Evolutionary conservation across 176 grass and related monocot species (phyloP).

Genomic region (Lolium perenne): DNA sequence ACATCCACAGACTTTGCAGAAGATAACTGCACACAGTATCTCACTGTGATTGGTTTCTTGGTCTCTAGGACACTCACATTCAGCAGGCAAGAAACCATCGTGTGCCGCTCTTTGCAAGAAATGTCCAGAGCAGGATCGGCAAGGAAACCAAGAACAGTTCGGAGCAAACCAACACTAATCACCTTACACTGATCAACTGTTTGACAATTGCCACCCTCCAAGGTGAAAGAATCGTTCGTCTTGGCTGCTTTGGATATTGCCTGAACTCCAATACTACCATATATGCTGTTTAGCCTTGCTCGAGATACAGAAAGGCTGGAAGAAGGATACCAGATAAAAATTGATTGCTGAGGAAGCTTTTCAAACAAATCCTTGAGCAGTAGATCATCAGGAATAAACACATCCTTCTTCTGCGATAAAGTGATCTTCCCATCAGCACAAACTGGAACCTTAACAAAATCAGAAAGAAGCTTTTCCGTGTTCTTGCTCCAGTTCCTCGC

Average conservation of each 20-base stretch:
- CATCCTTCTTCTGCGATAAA: constrained; percentile 48
- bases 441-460: constrained; percentile 54
- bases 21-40: constrained; percentile 53
- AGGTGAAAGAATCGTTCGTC: constrained; percentile 44
- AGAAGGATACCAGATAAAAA: constrained; percentile 71
- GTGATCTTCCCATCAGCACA: constrained; percentile 37
- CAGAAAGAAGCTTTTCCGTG: constrained; percentile 39
- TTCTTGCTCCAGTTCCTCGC: constrained; percentile 44
- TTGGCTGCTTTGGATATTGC: constrained; percentile 55
- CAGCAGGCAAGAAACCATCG: constrained; percentile 44
- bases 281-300: constrained; percentile 53
- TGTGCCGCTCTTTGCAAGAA: constrained; percentile 38
- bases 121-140: constrained; percentile 51
- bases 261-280: constrained; percentile 52
- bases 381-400: constrained; percentile 77
- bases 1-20: constrained; percentile 33
- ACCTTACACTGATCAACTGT: not conserved
- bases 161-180: constrained; percentile 50
- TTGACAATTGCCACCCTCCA: not conserved
- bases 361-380: constrained; percentile 62
- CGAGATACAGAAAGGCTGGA: constrained; percentile 25
- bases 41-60: constrained; percentile 45
- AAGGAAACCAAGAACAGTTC: constrained; percentile 53
- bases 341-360: constrained; percentile 30
- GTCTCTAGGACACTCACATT: constrained; percentile 53